Base-by-base conservation (phyloP, 495 filamentous ascomycete genomes). In the Penicillium alfredii region DNA sequence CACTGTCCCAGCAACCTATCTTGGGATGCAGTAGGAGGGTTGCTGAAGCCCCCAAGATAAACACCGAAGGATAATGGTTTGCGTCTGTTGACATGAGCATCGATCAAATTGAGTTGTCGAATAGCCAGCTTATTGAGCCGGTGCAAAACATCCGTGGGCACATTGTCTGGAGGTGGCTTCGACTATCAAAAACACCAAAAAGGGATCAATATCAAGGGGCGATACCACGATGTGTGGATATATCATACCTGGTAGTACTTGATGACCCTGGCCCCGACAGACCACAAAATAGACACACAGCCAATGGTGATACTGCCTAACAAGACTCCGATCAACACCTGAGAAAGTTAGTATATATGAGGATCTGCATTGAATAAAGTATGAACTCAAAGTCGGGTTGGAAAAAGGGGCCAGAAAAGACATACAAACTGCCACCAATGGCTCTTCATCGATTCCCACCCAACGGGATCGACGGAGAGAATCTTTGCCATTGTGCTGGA, bases 51-150 rank as follows among this genome's bases (percentile, higher is more conserved):
- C 10, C 72, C 72, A 3, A 76, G 51, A 36, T 72, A 74, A 10
- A 72, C 63, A 7, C 71, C 72, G 41, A 72, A 73, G 12, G 68
- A 65, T 4, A 52, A 47, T 6, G 68, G 66, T 35, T 68, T 69
- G 16, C 40, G 45, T 14, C 38, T 38, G 10, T 17, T 22, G 2
- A 30, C 15, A 10, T 38, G 44, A 4, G 42, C 29, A 6, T 45
- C 24, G n/a, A 35, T 35, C 34, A 67, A 37, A 16, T 35, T 41
- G 2, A 62, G 47, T 14, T 53, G 33, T 29, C 43, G 45, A 25
- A 41, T 49, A 2, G 55, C 45, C 4, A 71, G 36, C 17, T 41
- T 45, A 20, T 42, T 38, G 3, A 71, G 47, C 9, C 51, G 44
- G 8, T 49, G 42, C 4, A 44, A 42, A 14, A 68, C 42, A 20